These are phyloP conservation scores for Amborella trichopoda DNA, from an alignment of 164 flowering plant species.

Conservation along the genomic window DNA sequence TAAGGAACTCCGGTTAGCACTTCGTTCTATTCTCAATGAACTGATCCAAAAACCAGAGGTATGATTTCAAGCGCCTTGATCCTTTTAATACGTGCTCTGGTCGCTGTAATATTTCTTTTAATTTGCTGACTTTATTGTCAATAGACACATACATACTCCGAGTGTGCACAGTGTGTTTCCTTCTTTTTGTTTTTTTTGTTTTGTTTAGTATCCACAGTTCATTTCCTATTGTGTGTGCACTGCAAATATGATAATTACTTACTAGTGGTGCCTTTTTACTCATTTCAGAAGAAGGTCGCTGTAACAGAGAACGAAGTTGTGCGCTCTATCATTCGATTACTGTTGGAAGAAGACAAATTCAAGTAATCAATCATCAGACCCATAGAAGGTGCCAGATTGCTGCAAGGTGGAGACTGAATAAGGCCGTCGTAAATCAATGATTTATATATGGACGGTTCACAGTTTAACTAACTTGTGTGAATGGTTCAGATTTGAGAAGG, in stretches of 20 bases:
- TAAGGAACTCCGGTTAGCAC: conserved; percentile 68
- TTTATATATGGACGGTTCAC: too few species aligned
- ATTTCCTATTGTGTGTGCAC: background rate
- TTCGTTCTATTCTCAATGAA: conserved; percentile 62
- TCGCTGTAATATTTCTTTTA: background rate
- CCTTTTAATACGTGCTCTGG: too few species aligned
- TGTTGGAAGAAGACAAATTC: conserved; percentile 69
- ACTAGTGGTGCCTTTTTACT: background rate
- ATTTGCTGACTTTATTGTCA: background rate
- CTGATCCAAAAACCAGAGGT: conserved; percentile 79
- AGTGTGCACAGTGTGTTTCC: background rate
- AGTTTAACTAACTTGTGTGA: too few species aligned
- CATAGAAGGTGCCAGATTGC: too few species aligned
- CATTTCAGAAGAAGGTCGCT: conserved; percentile 28
- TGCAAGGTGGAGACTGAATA: too few species aligned
- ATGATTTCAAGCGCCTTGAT: conserved; percentile 2
- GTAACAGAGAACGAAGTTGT: conserved; percentile 52
- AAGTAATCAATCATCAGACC: too few species aligned
- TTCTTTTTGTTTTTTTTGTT: background rate
- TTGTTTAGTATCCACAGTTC: background rate
- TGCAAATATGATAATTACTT: background rate
- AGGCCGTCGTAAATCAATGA: too few species aligned
- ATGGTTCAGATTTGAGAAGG: too few species aligned
- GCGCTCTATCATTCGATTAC: conserved; percentile 56
- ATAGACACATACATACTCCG: background rate